Base-by-base conservation (phyloP, 1,139 yeast genomes). In the Saccharomycopsis hybrid region DNA sequence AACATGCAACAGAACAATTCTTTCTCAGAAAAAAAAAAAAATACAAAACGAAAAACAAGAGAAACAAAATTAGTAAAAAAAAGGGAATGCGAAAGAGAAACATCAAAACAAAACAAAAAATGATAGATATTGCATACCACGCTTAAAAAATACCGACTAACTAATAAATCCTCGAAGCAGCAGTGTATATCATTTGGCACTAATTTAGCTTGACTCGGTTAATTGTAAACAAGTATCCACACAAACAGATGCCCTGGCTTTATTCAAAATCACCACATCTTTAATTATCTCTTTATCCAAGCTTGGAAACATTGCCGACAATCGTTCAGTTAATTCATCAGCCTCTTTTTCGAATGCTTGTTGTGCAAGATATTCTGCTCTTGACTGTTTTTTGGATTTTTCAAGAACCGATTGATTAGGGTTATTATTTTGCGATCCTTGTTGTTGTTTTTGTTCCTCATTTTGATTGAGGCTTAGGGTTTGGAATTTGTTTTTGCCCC, bases 261-360 rank as follows among this genome's bases (percentile, higher is more conserved):
- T 74, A 60, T 83, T 84, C 63, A 83, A 78, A 1, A 70, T 68
- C 31, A 87, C 74, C 3, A 89, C 82, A 61, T 89, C 96, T 49
- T 73, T 77, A 47, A 89, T 72, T 1, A 89, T 70, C 0, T 77
- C 83, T 40, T 69, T 69, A 58, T 88, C 96, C 53, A 88, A 68
- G 36, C 70, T 71, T 1, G 96, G 95, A 65, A 89, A 88, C 78
- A 89, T 85, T 50, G 80, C 82, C 31, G 68, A 68, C 47, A 89
- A 69, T 2, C 78, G 76, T 3, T 67, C 68, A 8, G 72, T 62
- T 9, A 73, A 72, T 35, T 70, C 69, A 36, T 66, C 65, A 45
- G 67, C 68, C 54, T 77, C 79, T 50, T 65, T 61, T 42, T 65
- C 61, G 45, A 65, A 61, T 30, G 66, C 59, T 46, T 68, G 55